phyloP scores from a whole-genome alignment of 208 protist genomes.

The Leishmania major region DNA sequence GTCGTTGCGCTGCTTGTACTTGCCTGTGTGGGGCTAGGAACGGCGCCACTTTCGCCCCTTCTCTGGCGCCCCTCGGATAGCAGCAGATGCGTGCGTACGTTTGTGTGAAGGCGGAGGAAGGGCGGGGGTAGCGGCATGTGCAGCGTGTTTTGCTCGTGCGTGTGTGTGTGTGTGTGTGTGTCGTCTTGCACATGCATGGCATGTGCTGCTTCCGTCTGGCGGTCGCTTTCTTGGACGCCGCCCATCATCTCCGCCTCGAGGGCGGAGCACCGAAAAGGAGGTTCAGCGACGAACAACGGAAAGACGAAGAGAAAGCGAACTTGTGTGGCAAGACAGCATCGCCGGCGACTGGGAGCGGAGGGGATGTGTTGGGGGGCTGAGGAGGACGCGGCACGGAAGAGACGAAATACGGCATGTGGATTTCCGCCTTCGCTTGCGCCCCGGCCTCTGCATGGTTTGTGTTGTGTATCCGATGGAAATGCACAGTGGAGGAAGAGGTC shows the following conservation, averaged over 20 bases:
- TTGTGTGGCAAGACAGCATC: not conserved
- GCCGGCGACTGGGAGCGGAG: not conserved
- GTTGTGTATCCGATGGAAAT: not conserved
- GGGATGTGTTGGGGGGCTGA: not conserved
- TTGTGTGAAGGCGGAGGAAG: not conserved
- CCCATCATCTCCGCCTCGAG: not conserved
- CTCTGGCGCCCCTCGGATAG: not conserved
- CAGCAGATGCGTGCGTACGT: not conserved
- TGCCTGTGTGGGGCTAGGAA: not conserved
- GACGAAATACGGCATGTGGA: not conserved
- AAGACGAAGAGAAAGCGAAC: not conserved
- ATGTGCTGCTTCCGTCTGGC: not conserved
- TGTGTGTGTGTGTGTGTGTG: not conserved
- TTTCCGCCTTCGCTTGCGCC: not conserved
- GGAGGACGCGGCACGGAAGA: not conserved
- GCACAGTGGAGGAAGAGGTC: not conserved
- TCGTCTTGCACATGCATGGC: not conserved
- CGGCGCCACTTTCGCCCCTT: not conserved
- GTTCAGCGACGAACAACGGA: not conserved
- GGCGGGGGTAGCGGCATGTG: not conserved
- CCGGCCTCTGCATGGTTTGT: not conserved
- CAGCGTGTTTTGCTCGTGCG: not conserved
- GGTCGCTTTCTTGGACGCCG: not conserved
- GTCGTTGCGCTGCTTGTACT: not conserved
- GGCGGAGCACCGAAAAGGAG: not conserved